Base-by-base conservation (phyloP, 306 rosid species). In the Trichosanthes cucumerina region DNA sequence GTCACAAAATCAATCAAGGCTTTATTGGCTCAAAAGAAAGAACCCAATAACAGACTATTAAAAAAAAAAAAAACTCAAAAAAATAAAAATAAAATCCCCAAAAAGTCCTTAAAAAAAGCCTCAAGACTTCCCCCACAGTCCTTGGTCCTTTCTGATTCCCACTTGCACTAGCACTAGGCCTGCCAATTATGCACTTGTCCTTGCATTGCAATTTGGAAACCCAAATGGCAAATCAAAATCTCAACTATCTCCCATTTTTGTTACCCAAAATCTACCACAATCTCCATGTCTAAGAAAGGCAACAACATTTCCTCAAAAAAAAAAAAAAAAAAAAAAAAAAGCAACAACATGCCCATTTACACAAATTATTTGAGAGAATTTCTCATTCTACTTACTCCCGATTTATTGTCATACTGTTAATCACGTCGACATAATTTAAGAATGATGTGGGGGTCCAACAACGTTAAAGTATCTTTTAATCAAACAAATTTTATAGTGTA, bases 111-210 rank as follows among this genome's bases (percentile, higher is more conserved):
- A 68, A 68, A 68, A 34, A 41, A 69, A 23, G 53, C n/a, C 47
- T 69, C 0, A 71, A 23, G 11, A 44, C 28, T 16, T 73, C 36
- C 77, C 77, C 74, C 50, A 68, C 52, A 68, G 9, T 15, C 34
- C 3, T 43, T 36, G 73, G 73, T 66, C 49, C 77, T 73, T 19
- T 43, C 43, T 73, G 77, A 73, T 49, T 46, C 44, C 77, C 77
- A 49, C 77, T 73, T 28, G 77, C 24, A 18, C 24, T 13, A 18
- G 39, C n/a, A n/a, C n/a, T n/a, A n/a, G n/a, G n/a, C 77, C 38
- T 44, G 28, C 39, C 77, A 71, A 71, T 44, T 71, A 71, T 71
- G 39, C 57, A 24, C 76, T 24, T 68, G 75, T 68, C 75, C 53
- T 62, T 28, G n/a, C 21, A 19, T 15, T 50, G 21, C 7, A 50